phyloP scores from a whole-genome alignment of 768 basidiomycete genomes.

The Pholiota microspora region DNA sequence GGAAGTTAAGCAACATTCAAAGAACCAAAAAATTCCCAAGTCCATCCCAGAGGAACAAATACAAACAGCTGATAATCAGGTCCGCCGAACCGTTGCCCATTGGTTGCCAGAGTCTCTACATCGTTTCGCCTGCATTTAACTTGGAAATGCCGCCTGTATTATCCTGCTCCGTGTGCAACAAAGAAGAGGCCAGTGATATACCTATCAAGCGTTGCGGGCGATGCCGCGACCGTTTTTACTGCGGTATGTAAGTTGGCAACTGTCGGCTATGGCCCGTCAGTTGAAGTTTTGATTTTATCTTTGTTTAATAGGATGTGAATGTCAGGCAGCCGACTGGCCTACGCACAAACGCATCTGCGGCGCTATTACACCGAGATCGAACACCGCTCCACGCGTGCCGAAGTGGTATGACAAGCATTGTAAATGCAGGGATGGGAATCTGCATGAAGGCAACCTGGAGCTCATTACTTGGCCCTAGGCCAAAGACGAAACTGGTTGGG shows the following conservation, averaged over 20 bases:
- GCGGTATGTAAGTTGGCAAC: slow-evolving; percentile 4
- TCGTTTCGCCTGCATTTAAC: too few relatives aligned
- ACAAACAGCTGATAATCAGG: too few relatives aligned
- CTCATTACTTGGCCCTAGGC: not conserved
- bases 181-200: not conserved
- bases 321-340: not conserved
- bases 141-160: not conserved
- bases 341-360: not conserved
- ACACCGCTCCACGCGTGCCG: too few relatives aligned
- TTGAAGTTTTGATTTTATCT: too few relatives aligned
- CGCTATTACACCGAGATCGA: not conserved
- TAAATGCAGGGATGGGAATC: not conserved
- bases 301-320: not conserved
- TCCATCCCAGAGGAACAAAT: too few relatives aligned
- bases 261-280: too few relatives aligned
- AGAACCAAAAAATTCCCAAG: too few relatives aligned
- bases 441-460: not conserved
- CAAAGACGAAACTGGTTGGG: not conserved
- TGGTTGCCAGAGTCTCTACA: too few relatives aligned
- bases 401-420: not conserved
- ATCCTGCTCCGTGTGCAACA: not conserved
- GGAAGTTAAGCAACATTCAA: too few relatives aligned
- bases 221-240: slow-evolving; percentile 8
- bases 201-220: slow-evolving; percentile 2
- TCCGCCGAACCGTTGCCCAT: too few relatives aligned